Evolutionary conservation across 257 asterid genomes (phyloP).

Genomic region (Anisodus tanguticus): DNA sequence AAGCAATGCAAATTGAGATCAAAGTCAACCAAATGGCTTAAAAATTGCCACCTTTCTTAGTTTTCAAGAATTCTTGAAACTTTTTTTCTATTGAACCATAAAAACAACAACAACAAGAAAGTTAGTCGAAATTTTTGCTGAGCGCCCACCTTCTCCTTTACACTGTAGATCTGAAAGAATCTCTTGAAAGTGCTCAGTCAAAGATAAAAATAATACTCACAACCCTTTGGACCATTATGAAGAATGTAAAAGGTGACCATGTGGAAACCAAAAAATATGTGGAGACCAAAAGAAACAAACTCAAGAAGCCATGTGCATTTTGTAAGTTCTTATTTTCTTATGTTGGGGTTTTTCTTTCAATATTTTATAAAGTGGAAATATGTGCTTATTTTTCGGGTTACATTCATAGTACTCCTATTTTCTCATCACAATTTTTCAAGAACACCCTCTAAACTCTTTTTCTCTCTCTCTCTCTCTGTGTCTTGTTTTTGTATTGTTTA

Average conservation of each 20-base stretch:
- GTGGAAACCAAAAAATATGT: constrained; percentile 34
- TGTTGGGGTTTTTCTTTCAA: background rate
- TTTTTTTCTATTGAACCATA: too few relatives aligned
- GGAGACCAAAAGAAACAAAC: constrained; percentile 35
- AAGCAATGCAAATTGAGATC: constrained; percentile 4
- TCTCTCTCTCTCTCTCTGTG: background rate
- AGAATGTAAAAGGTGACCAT: constrained; percentile 59
- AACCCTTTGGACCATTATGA: constrained; percentile 47
- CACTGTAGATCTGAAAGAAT: constrained; percentile 50
- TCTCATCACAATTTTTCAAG: background rate
- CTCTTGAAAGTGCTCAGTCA: constrained; percentile 44
- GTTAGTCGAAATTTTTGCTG: constrained; percentile 23
- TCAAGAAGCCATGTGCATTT: constrained; percentile 52
- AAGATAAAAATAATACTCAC: constrained; percentile 44
- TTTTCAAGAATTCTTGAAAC: background rate
- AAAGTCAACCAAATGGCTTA: constrained; percentile 22
- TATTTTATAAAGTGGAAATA: constrained; percentile 19
- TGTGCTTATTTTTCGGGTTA: constrained; percentile 12
- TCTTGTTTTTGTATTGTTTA: constrained; percentile 10
- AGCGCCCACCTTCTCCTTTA: constrained; percentile 15
- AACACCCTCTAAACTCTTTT: background rate
- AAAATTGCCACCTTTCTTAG: constrained; percentile 31
- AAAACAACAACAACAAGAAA: background rate
- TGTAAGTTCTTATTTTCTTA: constrained; percentile 38
- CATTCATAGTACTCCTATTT: constrained; percentile 33